Base-by-base conservation (phyloP, 2,329 filamentous ascomycete species). In the Microcyclosporella mali region DNA sequence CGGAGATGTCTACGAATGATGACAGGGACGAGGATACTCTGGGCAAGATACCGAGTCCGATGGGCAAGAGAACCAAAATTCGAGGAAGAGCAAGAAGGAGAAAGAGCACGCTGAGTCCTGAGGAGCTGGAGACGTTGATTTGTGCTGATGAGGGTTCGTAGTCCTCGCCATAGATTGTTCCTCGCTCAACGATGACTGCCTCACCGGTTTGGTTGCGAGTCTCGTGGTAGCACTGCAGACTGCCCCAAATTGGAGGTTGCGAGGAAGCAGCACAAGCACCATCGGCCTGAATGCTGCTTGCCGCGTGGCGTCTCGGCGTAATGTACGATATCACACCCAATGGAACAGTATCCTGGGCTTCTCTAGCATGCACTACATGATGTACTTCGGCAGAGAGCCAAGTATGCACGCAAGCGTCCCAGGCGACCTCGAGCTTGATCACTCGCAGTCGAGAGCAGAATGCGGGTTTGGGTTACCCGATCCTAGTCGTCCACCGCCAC, bases 101-200 rank as follows among this genome's bases (percentile, higher is more conserved):
- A 58, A 75, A 85, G 61, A 88, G 83, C 57, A 89, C 85, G 15
- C 67, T 90, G 25, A 88, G 78, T 56, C 80, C 83, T 2, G 83
- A 82, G 71, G 85, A 90, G 64, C 65, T 89, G 58, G 77, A 85
- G 65, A 78, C 74, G 33, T 60, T 85, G 59, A 43, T 65, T 14
- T 40, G 38, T 8, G 46, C 33, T 21, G 42, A 51, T 17, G 47
- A 44, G 15, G 43, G 35, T 12, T 38, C 7, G 17, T 19, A 12
- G 14, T 21, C 10, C 9, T 25, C 21, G 21, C 18, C 11, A 25
- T 19, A 10, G 17, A 19, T 12, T 12, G 7, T 21, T 19, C 21
- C 21, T 25, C 9, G 21, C 21, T 9, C 21, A 25, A 25, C 32
- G 21, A 30, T 38, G 36, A n/a, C n/a, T 25, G 6, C 21, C 21